Evolutionary conservation across 2,329 filamentous ascomycete genomes (phyloP).

Genomic region (Paramyrothecium roridum): DNA sequence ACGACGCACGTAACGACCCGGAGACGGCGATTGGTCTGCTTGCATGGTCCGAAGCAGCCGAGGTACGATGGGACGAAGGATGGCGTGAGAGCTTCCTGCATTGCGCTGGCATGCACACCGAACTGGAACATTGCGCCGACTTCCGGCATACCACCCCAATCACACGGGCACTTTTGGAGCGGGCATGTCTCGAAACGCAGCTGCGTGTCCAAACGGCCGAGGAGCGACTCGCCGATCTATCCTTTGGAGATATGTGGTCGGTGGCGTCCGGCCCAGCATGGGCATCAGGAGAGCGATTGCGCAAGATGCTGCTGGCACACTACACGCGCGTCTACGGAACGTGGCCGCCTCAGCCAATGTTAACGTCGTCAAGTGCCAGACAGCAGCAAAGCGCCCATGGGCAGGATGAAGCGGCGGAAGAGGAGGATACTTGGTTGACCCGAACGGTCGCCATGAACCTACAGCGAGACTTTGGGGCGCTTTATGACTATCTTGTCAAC

Average conservation of each 20-base stretch:
- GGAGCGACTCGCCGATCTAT: constrained; percentile 56
- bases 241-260: constrained; percentile 61
- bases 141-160: constrained; percentile 58
- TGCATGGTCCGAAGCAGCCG: constrained; percentile 62
- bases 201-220: constrained; percentile 61
- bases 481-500: constrained; percentile 71
- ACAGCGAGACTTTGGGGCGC: constrained; percentile 63
- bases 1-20: constrained; percentile 61
- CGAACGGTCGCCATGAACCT: constrained; percentile 53
- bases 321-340: constrained; percentile 54
- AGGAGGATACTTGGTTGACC: constrained; percentile 57
- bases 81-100: constrained; percentile 68
- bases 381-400: constrained; percentile 1
- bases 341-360: constrained; percentile 52
- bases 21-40: constrained; percentile 59
- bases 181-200: constrained; percentile 59
- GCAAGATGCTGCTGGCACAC: constrained; percentile 56
- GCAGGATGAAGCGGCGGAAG: constrained; percentile 15
- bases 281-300: constrained; percentile 56
- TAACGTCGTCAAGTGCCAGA: constrained; percentile 11
- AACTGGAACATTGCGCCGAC: constrained; percentile 50
- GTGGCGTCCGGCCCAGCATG: constrained; percentile 38
- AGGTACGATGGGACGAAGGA: constrained; percentile 62
- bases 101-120: constrained; percentile 59
- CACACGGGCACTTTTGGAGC: constrained; percentile 60